phyloP scores from a whole-genome alignment of 2,329 filamentous ascomycete genomes.

The Penicillium thymicola region DNA sequence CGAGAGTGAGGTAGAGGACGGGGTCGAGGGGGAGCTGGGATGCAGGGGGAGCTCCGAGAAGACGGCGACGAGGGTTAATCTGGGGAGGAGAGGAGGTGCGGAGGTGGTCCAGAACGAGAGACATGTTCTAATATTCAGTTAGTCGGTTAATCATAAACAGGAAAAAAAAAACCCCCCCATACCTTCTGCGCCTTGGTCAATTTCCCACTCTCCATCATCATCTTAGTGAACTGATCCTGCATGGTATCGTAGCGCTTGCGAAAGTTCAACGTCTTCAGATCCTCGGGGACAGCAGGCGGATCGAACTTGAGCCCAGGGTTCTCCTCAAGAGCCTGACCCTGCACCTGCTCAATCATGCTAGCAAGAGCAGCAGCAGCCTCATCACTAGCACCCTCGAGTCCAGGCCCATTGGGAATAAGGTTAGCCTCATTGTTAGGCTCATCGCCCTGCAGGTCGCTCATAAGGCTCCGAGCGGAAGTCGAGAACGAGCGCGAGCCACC shows the following conservation, averaged over 20 bases:
- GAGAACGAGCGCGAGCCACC: slow-evolving; percentile 56
- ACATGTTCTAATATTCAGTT: slow-evolving; percentile 65
- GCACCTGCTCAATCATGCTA: slow-evolving; percentile 37
- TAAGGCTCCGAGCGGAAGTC: slow-evolving; percentile 47
- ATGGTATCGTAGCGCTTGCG: slow-evolving; percentile 83
- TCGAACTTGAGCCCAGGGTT: slow-evolving; percentile 72
- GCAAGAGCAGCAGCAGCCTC: slow-evolving; percentile 34
- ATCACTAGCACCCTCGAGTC: slow-evolving; percentile 15
- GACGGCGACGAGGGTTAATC: slow-evolving; percentile 61
- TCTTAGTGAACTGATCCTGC: slow-evolving; percentile 79
- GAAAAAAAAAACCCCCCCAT: slow-evolving; percentile 18
- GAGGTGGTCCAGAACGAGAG: slow-evolving; percentile 74
- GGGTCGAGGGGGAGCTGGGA: slow-evolving; percentile 76
- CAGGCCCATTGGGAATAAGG: neutral
- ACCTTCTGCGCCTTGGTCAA: slow-evolving; percentile 86
- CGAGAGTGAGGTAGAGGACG: too few relatives aligned
- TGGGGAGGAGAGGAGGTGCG: slow-evolving; percentile 79
- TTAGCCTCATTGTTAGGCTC: slow-evolving; percentile 10
- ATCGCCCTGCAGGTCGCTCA: slow-evolving; percentile 30
- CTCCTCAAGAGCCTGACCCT: slow-evolving; percentile 33
- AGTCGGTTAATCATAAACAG: neutral
- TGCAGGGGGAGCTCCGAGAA: slow-evolving; percentile 68
- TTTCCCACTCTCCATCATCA: slow-evolving; percentile 90
- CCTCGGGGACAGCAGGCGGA: slow-evolving; percentile 65
- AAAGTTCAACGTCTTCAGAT: slow-evolving; percentile 54